Percentiles rank a stretch among this genome's conserved stretches.
phyloP scores from a whole-genome alignment of 2,329 filamentous ascomycete genomes.

The Ascochyta lentis region DNA sequence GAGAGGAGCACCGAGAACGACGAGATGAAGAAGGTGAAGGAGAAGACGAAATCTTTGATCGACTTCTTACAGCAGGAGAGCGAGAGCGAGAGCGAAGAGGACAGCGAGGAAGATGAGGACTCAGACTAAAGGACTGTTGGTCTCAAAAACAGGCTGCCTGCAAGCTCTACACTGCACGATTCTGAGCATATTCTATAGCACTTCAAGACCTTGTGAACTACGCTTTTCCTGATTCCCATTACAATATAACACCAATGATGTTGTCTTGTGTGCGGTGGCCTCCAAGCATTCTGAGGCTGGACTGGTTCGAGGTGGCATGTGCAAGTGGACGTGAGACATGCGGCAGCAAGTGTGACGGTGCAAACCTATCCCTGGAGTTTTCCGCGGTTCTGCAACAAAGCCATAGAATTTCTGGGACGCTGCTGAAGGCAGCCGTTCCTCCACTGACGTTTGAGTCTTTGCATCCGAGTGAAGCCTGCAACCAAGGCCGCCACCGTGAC shows the following conservation, averaged over 20 bases:
- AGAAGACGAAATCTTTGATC: slow-evolving; percentile 78
- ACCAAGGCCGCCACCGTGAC: slow-evolving; percentile 11
- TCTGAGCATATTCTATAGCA: background rate
- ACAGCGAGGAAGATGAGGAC: slow-evolving; percentile 61
- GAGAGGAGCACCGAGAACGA: slow-evolving; percentile 70
- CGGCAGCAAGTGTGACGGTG: background rate
- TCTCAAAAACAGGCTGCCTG: too few relatives aligned
- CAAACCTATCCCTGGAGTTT: background rate
- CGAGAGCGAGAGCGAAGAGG: slow-evolving; percentile 70
- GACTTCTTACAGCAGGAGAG: slow-evolving; percentile 80
- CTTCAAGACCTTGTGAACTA: too few relatives aligned
- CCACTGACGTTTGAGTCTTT: background rate
- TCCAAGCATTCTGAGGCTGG: too few relatives aligned
- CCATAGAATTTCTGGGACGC: background rate
- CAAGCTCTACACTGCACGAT: background rate
- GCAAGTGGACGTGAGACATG: background rate
- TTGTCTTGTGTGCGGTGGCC: too few relatives aligned
- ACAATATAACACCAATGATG: too few relatives aligned
- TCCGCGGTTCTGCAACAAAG: background rate
- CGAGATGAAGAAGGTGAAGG: slow-evolving; percentile 72
- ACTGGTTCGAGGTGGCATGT: background rate
- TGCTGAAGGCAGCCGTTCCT: background rate
- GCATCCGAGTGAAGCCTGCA: background rate
- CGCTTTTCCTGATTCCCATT: too few relatives aligned
- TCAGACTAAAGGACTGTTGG: slow-evolving; percentile 29